phyloP scores from a whole-genome alignment of 1,139 yeast species.

The Geotrichum candidum region DNA sequence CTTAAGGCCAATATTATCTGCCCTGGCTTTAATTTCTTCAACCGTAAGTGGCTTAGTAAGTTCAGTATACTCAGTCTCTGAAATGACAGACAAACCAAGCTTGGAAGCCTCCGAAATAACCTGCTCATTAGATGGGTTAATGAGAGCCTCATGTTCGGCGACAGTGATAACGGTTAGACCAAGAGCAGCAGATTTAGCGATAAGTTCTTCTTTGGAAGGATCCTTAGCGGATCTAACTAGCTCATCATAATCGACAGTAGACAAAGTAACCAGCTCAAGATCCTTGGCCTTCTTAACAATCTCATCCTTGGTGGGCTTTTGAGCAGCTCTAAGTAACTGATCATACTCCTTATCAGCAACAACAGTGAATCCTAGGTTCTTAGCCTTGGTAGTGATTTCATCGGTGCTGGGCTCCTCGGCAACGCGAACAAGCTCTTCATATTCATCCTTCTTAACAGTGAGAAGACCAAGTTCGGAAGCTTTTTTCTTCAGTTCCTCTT shows the following conservation, averaged over 20 bases:
- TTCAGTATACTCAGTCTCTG: constrained; percentile 13
- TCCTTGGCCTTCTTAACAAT: constrained; percentile 35
- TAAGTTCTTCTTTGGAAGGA: constrained; percentile 39
- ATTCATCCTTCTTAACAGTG: constrained; percentile 22
- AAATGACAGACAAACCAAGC: constrained; percentile 32
- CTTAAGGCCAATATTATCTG: constrained; percentile 35
- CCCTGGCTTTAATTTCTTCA: constrained; percentile 44
- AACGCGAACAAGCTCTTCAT: constrained; percentile 20
- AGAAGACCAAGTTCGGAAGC: constrained; percentile 23
- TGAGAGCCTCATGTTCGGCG: constrained; percentile 29
- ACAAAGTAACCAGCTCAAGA: constrained; percentile 27
- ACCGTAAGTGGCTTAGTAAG: constrained; percentile 24
- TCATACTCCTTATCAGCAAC: constrained; percentile 32
- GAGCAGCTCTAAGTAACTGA: constrained; percentile 15
- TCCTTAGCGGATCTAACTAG: constrained; percentile 25
- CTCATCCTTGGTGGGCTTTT: constrained; percentile 20
- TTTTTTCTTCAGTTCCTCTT: constrained; percentile 33
- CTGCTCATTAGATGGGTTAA: constrained; percentile 36
- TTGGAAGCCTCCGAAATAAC: constrained; percentile 30
- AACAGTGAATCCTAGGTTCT: constrained; percentile 30
- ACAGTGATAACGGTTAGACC: constrained; percentile 20
- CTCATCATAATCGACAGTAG: constrained; percentile 22
- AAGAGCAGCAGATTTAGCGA: constrained; percentile 31
- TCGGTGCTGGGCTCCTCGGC: constrained; percentile 21
- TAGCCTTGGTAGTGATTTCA: constrained; percentile 30